Conservation (phyloP, 495 filamentous ascomycete genomes). For the Penicillium flavigenum region DNA sequence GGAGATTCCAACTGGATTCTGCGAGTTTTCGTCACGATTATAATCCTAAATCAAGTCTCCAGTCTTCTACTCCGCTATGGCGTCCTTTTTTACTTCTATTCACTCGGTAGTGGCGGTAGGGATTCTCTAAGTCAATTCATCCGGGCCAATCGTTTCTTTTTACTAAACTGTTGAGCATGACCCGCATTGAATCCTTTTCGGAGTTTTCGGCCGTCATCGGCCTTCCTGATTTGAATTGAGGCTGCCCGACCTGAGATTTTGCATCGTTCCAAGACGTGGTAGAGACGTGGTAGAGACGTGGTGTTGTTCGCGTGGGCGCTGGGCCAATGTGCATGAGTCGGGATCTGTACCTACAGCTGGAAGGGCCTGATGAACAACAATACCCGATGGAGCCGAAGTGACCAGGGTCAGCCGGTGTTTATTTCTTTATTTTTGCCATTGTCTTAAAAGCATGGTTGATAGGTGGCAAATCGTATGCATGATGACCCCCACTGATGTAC, state of each 20-base stretch:
- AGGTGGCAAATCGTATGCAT: constrained; percentile 17
- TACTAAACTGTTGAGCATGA: not conserved
- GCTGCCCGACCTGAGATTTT: constrained; percentile 13
- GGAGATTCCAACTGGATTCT: not conserved
- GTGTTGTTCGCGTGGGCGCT: not conserved
- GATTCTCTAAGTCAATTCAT: not conserved
- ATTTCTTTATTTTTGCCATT: not conserved
- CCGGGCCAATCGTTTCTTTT: constrained; percentile 13
- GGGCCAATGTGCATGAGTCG: constrained; percentile 12
- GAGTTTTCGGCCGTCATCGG: not conserved
- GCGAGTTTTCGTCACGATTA: not conserved
- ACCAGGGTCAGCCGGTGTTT: constrained; percentile 15
- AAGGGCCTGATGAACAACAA: constrained; percentile 4
- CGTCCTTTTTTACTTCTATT: constrained; percentile 19
- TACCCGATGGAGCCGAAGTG: constrained; percentile 5
- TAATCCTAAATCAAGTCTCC: not conserved
- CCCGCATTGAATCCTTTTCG: not conserved
- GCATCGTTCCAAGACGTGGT: constrained; percentile 15
- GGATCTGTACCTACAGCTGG: constrained; percentile 26
- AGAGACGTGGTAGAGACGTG: constrained; percentile 8
- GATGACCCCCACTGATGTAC: constrained; percentile 4
- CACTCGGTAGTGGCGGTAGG: constrained; percentile 1
- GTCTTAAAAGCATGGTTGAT: constrained; percentile 16
- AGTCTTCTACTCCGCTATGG: constrained; percentile 3
- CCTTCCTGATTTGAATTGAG: constrained; percentile 17